Percentiles rank a stretch among this genome's conserved stretches.
Evolutionary conservation across 1,284 basidiomycete genomes (phyloP).

Genomic region (Pyrrhoderma lamaoense): DNA sequence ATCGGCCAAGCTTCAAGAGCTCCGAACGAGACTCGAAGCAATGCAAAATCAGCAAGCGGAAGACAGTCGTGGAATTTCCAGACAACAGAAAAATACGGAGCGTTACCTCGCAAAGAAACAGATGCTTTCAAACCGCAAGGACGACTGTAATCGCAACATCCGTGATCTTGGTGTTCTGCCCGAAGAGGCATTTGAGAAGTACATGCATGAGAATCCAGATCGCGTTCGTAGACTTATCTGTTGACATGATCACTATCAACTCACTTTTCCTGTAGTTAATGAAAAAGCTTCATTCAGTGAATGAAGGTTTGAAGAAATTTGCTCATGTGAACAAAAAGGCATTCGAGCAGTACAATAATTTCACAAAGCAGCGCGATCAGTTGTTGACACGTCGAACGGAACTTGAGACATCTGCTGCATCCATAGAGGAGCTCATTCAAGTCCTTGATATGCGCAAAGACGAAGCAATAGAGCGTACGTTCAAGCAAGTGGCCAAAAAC

Average conservation of each 20-base stretch:
- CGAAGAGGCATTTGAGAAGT: conserved; percentile 96
- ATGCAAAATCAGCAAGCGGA: conserved; percentile 79
- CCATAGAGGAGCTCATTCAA: conserved; percentile 92
- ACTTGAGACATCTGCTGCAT: conserved; percentile 80
- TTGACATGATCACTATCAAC: not conserved
- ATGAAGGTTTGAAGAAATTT: conserved; percentile 92
- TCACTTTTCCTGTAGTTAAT: conserved; percentile 52
- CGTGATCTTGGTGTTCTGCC: conserved; percentile 94
- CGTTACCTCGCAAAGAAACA: conserved; percentile 89
- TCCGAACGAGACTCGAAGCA: conserved; percentile 63
- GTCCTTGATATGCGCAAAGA: conserved; percentile 96
- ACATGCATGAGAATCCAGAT: conserved; percentile 77
- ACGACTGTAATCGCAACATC: conserved; percentile 91
- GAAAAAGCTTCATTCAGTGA: conserved; percentile 84
- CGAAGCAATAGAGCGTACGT: conserved; percentile 96
- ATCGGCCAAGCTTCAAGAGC: conserved; percentile 56
- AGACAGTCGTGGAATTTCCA: conserved; percentile 77
- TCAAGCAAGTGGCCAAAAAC: conserved; percentile 95
- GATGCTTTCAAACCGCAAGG: conserved; percentile 77
- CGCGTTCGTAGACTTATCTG: conserved; percentile 44
- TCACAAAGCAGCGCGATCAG: conserved; percentile 95
- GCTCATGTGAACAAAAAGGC: conserved; percentile 99
- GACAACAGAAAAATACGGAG: conserved; percentile 92
- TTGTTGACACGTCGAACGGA: conserved; percentile 83
- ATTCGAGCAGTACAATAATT: conserved; percentile 96